Percentiles rank a stretch among this genome's conserved stretches.
Conservation (phyloP, 1,284 basidiomycete genomes). For the Taiwanofungus camphoratus region DNA sequence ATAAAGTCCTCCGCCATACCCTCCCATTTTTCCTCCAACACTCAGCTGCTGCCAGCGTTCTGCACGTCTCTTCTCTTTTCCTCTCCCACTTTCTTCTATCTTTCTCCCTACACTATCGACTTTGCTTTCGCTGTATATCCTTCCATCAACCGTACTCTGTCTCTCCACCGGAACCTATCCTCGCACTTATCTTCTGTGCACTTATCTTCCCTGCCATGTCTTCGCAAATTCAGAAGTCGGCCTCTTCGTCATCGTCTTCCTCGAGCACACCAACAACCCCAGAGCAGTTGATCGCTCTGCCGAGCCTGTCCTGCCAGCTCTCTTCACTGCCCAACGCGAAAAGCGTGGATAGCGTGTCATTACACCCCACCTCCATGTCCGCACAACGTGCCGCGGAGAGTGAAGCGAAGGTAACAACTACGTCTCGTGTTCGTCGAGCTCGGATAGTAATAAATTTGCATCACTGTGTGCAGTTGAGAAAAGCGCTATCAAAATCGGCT, state of each 20-base stretch:
- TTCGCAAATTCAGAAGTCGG: conserved; percentile 26
- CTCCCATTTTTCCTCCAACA: conserved; percentile 11
- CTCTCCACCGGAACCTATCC: conserved; percentile 10
- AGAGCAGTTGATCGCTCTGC: conserved; percentile 59
- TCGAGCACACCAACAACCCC: conserved; percentile 21
- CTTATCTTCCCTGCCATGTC: conserved; percentile 14
- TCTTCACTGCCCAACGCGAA: conserved; percentile 64
- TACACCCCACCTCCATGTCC: conserved; percentile 67
- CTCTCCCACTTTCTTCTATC: conserved; percentile 9
- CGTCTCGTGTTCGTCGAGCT: neutral
- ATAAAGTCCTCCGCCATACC: conserved; percentile 22
- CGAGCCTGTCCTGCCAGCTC: conserved; percentile 60
- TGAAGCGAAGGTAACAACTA: conserved; percentile 58
- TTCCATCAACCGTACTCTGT: conserved; percentile 2
- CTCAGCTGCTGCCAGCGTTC: conserved; percentile 6
- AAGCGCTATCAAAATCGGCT: conserved; percentile 26
- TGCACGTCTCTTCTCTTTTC: conserved; percentile 3
- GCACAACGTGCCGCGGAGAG: conserved; percentile 60
- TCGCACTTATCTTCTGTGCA: conserved; percentile 5
- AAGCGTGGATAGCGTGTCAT: conserved; percentile 53
- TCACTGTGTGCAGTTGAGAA: conserved; percentile 21
- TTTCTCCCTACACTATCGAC: conserved; percentile 5
- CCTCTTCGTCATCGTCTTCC: conserved; percentile 23
- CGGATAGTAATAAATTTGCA: conserved; percentile 12
- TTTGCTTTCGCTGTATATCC: neutral